These are phyloP conservation scores for Drosera capensis DNA, from an alignment of 148 eudicot species.

Conservation along the genomic window DNA sequence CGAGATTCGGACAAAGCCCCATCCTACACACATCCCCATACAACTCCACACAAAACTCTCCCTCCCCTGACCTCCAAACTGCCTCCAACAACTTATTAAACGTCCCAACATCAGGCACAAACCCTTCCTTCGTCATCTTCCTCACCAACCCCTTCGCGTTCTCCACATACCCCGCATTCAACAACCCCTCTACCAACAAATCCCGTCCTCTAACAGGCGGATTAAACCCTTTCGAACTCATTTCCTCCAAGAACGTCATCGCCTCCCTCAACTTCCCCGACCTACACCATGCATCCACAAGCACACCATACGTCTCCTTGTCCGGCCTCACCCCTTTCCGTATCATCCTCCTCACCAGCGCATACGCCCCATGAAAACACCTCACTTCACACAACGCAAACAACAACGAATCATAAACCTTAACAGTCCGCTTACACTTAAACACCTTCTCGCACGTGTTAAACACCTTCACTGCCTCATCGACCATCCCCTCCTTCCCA, in stretches of 20 bases:
- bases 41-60: constrained; percentile 59
- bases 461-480: constrained; percentile 77
- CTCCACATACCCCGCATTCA: constrained; percentile 88
- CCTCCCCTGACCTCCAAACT: constrained; percentile 55
- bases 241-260: constrained; percentile 69
- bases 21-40: constrained; percentile 54
- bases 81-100: constrained; percentile 80
- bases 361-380: constrained; percentile 85
- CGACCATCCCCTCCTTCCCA: constrained; percentile 46
- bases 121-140: constrained; percentile 82
- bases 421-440: constrained; percentile 39
- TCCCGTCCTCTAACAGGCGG: constrained; percentile 92
- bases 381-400: constrained; percentile 65
- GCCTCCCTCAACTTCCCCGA: constrained; percentile 89
- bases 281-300: constrained; percentile 89
- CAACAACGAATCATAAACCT: constrained; percentile 58
- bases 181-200: constrained; percentile 69
- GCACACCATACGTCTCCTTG: constrained; percentile 69
- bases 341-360: constrained; percentile 78
- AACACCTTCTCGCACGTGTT: constrained; percentile 36
- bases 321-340: constrained; percentile 48
- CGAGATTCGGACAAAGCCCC: constrained; percentile 61
- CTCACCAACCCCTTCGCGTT: constrained; percentile 61
- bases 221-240: constrained; percentile 77
- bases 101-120: constrained; percentile 66